A percentile compares a stretch with the other conserved stretches of the same genome.
These are phyloP conservation scores for Isabelozyma heimii DNA, from an alignment of 805 yeast genomes.

Conservation along the genomic window DNA sequence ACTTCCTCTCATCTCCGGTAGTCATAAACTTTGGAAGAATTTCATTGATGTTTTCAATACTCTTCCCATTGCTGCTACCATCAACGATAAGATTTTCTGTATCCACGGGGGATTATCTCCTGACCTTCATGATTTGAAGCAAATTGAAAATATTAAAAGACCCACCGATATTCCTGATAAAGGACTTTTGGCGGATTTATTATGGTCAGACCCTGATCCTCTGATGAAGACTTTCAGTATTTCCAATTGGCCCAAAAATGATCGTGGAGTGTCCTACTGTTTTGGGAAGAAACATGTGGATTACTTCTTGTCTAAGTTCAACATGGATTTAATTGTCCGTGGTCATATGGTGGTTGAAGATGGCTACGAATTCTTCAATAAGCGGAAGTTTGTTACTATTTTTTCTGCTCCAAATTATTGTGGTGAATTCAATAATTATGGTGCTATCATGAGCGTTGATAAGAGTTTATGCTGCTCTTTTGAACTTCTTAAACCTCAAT, in stretches of 20 bases:
- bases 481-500: constrained; percentile 60
- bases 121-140: constrained; percentile 58
- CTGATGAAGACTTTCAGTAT: constrained; percentile 24
- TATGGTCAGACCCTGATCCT: constrained; percentile 82
- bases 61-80: constrained; percentile 60
- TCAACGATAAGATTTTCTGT: constrained; percentile 56
- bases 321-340: constrained; percentile 73
- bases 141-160: constrained; percentile 67
- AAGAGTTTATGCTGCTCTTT: constrained; percentile 67
- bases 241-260: constrained; percentile 74
- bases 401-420: constrained; percentile 84
- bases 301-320: constrained; percentile 60
- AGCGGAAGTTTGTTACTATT: constrained; percentile 70
- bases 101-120: constrained; percentile 79
- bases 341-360: constrained; percentile 92
- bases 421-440: constrained; percentile 78
- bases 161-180: constrained; percentile 85
- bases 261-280: constrained; percentile 79
- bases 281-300: constrained; percentile 75
- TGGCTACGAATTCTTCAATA: constrained; percentile 80
- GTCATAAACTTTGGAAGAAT: constrained; percentile 47
- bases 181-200: constrained; percentile 71
- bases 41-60: constrained; percentile 58
- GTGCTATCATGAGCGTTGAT: constrained; percentile 75
- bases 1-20: constrained; percentile 19